A percentile compares a stretch with the other conserved stretches of the same genome.
phyloP scores from a whole-genome alignment of 495 filamentous ascomycete genomes.

The Neurospora hispaniola region DNA sequence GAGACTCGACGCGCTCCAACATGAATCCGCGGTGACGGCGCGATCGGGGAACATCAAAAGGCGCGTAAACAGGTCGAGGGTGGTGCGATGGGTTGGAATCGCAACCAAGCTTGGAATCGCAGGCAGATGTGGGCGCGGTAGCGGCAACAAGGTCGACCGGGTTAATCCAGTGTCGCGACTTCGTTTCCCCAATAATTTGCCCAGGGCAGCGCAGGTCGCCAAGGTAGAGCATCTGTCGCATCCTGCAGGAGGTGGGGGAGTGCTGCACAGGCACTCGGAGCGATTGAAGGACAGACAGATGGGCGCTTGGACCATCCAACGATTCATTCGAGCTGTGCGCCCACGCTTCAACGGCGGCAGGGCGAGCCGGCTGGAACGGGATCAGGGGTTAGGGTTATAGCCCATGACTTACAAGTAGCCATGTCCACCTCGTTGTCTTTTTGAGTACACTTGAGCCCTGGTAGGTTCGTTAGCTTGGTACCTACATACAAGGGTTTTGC shows the following conservation, averaged over 20 bases:
- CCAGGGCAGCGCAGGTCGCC: slow-evolving; percentile 4
- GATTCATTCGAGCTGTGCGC: neutral
- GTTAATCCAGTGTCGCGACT: neutral
- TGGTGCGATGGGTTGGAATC: neutral
- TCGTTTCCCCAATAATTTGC: slow-evolving; percentile 1
- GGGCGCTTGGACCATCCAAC: neutral
- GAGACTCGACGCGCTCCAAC: slow-evolving; percentile 8
- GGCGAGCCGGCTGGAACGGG: neutral
- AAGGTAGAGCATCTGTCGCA: neutral
- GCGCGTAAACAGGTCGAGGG: slow-evolving; percentile 5
- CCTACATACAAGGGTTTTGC: too few species aligned
- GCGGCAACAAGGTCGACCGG: neutral
- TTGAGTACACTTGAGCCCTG: too few species aligned
- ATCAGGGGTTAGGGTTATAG: neutral
- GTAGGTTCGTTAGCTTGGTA: too few species aligned
- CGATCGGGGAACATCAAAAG: slow-evolving; percentile 6
- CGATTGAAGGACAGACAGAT: neutral
- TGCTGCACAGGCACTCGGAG: neutral
- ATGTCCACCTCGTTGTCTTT: neutral
- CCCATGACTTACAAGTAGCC: neutral
- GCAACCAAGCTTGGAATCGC: neutral
- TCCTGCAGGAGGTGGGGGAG: slow-evolving; percentile 2
- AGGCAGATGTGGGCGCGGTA: neutral
- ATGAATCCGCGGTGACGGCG: neutral
- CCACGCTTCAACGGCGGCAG: neutral